Base-by-base conservation (phyloP, 495 filamentous ascomycete genomes). In the Daldinia loculata region DNA sequence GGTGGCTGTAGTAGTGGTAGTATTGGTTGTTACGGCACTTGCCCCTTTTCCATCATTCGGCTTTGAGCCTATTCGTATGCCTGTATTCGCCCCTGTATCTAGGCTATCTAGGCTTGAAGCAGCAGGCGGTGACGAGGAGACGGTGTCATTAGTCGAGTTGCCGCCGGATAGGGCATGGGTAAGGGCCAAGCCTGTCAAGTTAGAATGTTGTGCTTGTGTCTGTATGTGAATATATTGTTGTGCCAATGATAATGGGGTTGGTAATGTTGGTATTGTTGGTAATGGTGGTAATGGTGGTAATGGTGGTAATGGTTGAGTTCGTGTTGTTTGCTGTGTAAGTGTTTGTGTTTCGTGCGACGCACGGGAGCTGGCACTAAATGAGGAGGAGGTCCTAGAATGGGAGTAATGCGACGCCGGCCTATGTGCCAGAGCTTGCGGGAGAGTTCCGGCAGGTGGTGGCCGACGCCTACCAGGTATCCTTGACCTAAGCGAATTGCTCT, bases 391-490 rank as follows among this genome's bases (percentile, higher is more conserved):
- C 32, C 70, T 69, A 22, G 66, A 69, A 43, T 69, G 66, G 36
- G 66, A 73, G 17, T 59, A 51, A 66, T 69, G 62, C 69, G 58
- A 75, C 52, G 55, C 74, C 38, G 74, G 68, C 29, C 64, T 71
- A 30, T 69, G 67, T 41, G 55, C 45, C 12, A 63, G 53, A 69
- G 59, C n/a, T 58, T 60, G 74, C 60, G 69, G 59, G 60, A 70
- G 53, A 57, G 53, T 71, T 71, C 66, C 67, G 63, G 71, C 61
- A 14, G 69, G 70, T 50, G 72, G 70, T 68, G 73, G 73, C 19
- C 61, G 72, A 66, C 69, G 77, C 74, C 62, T 79, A 53, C 76
- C 77, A 56, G 70, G 64, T 43, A 73, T 72, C 58, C 71, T 66
- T 63, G 66, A 72, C 56, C 72, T 67, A 39, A 65, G 52, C 30